These are phyloP conservation scores for Stemphylium vesicarium DNA, from an alignment of 2,329 filamentous ascomycete genomes.

Conservation along the genomic window DNA sequence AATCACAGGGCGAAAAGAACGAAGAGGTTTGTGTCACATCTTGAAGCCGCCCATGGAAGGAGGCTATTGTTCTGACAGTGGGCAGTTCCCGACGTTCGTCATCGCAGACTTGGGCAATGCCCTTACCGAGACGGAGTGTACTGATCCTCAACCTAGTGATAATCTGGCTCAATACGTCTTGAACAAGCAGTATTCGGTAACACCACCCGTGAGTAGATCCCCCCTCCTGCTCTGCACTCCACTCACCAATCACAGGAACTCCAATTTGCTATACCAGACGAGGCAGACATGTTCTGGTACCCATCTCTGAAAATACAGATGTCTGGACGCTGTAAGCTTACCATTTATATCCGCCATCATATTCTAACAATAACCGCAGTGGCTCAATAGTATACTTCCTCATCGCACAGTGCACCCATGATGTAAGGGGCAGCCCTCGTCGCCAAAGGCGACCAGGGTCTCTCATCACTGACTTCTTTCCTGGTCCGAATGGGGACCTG, in stretches of 20 bases:
- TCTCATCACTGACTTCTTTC: neutral
- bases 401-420: neutral
- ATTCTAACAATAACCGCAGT: neutral
- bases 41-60: neutral
- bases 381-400: neutral
- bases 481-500: neutral
- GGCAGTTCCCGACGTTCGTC: neutral
- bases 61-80: neutral
- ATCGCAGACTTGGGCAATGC: slow-evolving; percentile 1
- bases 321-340: slow-evolving; percentile 1
- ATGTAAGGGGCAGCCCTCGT: neutral
- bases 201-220: neutral
- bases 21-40: neutral
- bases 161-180: neutral
- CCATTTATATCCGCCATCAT: neutral
- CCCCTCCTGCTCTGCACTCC: neutral
- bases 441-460: neutral
- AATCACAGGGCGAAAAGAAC: neutral
- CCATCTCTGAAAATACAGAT: slow-evolving; percentile 3
- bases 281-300: neutral
- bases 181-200: neutral
- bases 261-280: neutral
- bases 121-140: neutral
- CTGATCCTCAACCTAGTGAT: neutral
- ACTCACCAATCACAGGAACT: neutral